Evolutionary conservation across 2,329 filamentous ascomycete species (phyloP).

Genomic region (Daldinia sp.): DNA sequence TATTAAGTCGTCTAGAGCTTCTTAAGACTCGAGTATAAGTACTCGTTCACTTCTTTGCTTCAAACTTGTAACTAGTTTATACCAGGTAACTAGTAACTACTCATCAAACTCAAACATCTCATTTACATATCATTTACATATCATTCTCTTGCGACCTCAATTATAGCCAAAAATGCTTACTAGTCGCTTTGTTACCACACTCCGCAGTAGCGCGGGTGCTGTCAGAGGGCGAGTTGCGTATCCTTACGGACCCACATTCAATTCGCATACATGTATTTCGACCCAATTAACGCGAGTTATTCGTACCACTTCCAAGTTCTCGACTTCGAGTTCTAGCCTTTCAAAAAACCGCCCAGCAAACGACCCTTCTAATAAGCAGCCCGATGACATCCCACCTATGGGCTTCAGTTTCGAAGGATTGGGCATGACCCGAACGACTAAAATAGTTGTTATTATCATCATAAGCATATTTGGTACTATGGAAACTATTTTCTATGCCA

Average conservation of each 20-base stretch:
- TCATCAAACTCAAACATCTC: not conserved
- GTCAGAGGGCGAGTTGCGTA: constrained; percentile 19
- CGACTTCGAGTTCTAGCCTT: constrained; percentile 23
- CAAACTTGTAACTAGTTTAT: too few species aligned
- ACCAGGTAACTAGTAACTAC: too few species aligned
- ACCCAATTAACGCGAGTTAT: constrained; percentile 6
- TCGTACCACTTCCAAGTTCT: constrained; percentile 13
- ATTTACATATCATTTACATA: too few species aligned
- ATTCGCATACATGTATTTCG: constrained; percentile 21
- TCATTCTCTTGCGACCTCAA: not conserved
- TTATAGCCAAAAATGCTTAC: constrained; percentile 26
- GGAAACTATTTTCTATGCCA: constrained; percentile 52
- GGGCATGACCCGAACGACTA: constrained; percentile 49
- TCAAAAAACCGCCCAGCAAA: constrained; percentile 20
- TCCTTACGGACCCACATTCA: constrained; percentile 11
- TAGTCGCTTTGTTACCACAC: constrained; percentile 16
- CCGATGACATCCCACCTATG: constrained; percentile 38
- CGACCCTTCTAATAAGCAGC: constrained; percentile 4
- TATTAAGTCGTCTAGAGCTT: not conserved
- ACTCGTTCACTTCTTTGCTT: not conserved
- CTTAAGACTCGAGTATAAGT: constrained; percentile 3
- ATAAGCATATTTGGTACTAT: constrained; percentile 51
- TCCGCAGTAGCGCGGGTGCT: constrained; percentile 30
- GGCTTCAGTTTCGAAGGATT: constrained; percentile 48
- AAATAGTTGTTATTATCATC: constrained; percentile 46